Evolutionary conservation across 352 stramenopile genomes (phyloP), one percentile per base, ranked within the genome.

Genomic region (Peronospora farinosa): DNA sequence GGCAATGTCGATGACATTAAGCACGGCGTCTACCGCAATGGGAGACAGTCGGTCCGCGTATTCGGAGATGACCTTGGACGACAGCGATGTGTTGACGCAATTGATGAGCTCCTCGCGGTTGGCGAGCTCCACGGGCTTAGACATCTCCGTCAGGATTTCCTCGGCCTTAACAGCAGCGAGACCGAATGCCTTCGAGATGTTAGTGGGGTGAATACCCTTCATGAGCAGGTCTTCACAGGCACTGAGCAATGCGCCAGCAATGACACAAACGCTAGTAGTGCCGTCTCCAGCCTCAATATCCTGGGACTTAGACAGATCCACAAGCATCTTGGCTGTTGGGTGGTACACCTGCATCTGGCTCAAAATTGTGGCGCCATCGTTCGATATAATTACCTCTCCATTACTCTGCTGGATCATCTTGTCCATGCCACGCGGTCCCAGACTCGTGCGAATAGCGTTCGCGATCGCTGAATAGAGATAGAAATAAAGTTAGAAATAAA

Each of bases 311-410:
- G 89, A 98, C 36, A 99, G 80, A 60, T 99, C 95, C 54, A 99
- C 96, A 45, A 99, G 79, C 96, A 99, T 99, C 82, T 99, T 98
- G 40, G 96, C 97, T 17, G 96, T 97, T n/a, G 97, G 97, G 78
- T 99, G 97, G 60, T 97, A 96, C 60, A 97, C 89, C 62, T 95
- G 84, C 93, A 99, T 98, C 65, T 99, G 96, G 55, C 77, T 95
- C 16, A 99, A 65, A 69, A 99, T 99, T 9, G 97, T 99, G n/a
- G 97, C 97, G 42, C 97, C 96, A 67, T 99, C 97, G 74, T 99
- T 99, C 33, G 92, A 98, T 63, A 99, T 99, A 43, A 99, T 86
- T 38, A 99, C 96, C 64, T 99, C 96, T 44, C 96, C 96, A 60
- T 98, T 93, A 48, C 86, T 84, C 45, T 97, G 84, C 69, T 98